These are phyloP conservation scores for Areca catechu DNA, from an alignment of 176 grass and related monocot species.

Conservation along the genomic window DNA sequence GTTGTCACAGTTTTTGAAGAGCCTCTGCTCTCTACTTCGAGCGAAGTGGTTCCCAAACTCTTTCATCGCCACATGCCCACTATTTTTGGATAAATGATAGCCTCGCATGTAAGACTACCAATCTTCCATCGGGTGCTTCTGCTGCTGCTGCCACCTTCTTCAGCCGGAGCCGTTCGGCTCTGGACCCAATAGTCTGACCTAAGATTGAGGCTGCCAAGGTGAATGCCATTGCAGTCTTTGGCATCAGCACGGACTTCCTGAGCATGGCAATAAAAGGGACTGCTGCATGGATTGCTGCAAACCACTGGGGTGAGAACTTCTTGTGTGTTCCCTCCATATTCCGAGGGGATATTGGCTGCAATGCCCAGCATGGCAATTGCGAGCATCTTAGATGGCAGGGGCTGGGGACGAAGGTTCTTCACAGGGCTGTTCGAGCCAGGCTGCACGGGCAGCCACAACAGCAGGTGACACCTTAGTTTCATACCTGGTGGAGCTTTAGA, in stretches of 20 bases:
- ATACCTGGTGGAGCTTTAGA: conserved; percentile 52
- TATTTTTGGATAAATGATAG: conserved; percentile 22
- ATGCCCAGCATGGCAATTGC: conserved; percentile 72
- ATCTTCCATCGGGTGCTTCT: conserved; percentile 8
- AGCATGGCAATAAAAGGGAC: conserved; percentile 85
- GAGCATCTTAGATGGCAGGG: conserved; percentile 53
- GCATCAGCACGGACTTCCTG: conserved; percentile 84
- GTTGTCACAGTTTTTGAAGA: background rate
- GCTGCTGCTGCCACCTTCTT: conserved; percentile 28
- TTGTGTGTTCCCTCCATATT: conserved; percentile 75
- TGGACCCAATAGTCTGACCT: conserved; percentile 75
- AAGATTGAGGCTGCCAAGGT: conserved; percentile 68
- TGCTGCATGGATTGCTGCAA: conserved; percentile 57
- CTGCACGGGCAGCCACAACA: conserved; percentile 55
- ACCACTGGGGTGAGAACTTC: conserved; percentile 70
- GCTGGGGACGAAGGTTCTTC: conserved; percentile 63
- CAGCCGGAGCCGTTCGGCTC: conserved; percentile 70
- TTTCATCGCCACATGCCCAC: conserved; percentile 19
- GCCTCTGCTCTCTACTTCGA: conserved; percentile 10
- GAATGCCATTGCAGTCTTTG: conserved; percentile 67
- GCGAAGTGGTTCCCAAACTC: conserved; percentile 45
- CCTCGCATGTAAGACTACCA: background rate
- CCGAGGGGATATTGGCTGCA: conserved; percentile 74
- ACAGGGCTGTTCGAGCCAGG: conserved; percentile 44
- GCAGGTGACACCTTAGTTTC: conserved; percentile 60